Percentiles rank a stretch among this genome's conserved stretches.
Conservation (phyloP, 1,284 basidiomycete species). For the Ustilago crameri region DNA sequence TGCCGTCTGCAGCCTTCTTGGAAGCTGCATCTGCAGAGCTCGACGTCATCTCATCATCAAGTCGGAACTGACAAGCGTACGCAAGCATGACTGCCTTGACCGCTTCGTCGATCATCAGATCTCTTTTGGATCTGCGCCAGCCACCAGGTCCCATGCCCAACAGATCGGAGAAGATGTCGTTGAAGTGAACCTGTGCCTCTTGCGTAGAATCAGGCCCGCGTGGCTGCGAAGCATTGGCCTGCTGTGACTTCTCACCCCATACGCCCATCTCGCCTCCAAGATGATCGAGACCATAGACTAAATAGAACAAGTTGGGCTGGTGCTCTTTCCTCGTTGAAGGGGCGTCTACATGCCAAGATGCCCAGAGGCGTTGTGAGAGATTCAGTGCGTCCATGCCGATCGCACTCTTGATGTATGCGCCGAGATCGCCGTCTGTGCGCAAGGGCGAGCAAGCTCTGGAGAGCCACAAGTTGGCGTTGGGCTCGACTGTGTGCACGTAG, state of each 20-base stretch:
- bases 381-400: slow-evolving; percentile 41
- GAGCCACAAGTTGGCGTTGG: slow-evolving; percentile 48
- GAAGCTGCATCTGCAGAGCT: slow-evolving; percentile 28
- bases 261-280: slow-evolving; percentile 52
- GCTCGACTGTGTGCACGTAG: slow-evolving; percentile 51
- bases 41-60: slow-evolving; percentile 47
- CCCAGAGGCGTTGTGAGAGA: slow-evolving; percentile 45
- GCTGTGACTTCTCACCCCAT: slow-evolving; percentile 46
- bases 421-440: slow-evolving; percentile 44
- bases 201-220: slow-evolving; percentile 15
- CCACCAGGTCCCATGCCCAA: slow-evolving; percentile 43
- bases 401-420: slow-evolving; percentile 47
- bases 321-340: slow-evolving; percentile 36
- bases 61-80: slow-evolving; percentile 48
- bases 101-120: slow-evolving; percentile 49
- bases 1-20: slow-evolving; percentile 25
- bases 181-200: slow-evolving; percentile 34
- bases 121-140: slow-evolving; percentile 42
- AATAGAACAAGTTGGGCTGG: slow-evolving; percentile 51
- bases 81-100: slow-evolving; percentile 53
- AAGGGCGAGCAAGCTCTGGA: slow-evolving; percentile 48
- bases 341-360: slow-evolving; percentile 49
- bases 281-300: slow-evolving; percentile 51
- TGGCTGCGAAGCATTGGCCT: neutral
- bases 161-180: slow-evolving; percentile 27